Base-by-base conservation (phyloP, 768 basidiomycete genomes). In the Boletus reticulatus region DNA sequence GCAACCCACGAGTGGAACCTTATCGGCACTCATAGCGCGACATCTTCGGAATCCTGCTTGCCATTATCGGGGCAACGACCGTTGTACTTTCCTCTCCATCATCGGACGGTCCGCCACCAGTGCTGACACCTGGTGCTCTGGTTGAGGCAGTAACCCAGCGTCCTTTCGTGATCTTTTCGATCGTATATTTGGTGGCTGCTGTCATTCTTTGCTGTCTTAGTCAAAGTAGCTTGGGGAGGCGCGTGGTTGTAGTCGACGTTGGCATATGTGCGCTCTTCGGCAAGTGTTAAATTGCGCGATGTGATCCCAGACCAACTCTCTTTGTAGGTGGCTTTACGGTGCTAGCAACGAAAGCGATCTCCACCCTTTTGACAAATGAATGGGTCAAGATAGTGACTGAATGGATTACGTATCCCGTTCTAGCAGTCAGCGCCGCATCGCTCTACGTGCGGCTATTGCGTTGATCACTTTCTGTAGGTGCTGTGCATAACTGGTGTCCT, bases 301-400 rank as follows among this genome's bases (percentile, higher is more conserved):
- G 39, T 9, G 32, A 42, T 48, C 27, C 24, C 54, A 9, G 17
- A 43, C 43, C 51, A 34, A 56, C 43, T 6, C 39, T 44, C 29
- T 43, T 36, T 48, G 22, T 48, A 91, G 91, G 92, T n/a, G 93
- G 91, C 4, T 98, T 94, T 70, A 96, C 95, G 4, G 96, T 98
- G 0, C 77, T 99, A 3, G 84, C 91, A 1, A 98, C 96, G 10
- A 98, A 99, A 67, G 96, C 91, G 0, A 71, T 96, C 42, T 94
- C 94, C 14, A 92, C 88, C 0, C 76, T 99, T 20, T 73, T 98
- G 45, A 92, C 92, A 29, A 76, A 84, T 60, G 77, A 89, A 67
- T 89, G 91, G 80, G 73, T 89, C 24, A 78, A 83, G 14, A 85
- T 93, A 59, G 89, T 95, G 73, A 76, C 79, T 11, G 78, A 86